These are phyloP conservation scores for Globisporangium irregulare DNA, from an alignment of 352 stramenopile species.

Conservation along the genomic window DNA sequence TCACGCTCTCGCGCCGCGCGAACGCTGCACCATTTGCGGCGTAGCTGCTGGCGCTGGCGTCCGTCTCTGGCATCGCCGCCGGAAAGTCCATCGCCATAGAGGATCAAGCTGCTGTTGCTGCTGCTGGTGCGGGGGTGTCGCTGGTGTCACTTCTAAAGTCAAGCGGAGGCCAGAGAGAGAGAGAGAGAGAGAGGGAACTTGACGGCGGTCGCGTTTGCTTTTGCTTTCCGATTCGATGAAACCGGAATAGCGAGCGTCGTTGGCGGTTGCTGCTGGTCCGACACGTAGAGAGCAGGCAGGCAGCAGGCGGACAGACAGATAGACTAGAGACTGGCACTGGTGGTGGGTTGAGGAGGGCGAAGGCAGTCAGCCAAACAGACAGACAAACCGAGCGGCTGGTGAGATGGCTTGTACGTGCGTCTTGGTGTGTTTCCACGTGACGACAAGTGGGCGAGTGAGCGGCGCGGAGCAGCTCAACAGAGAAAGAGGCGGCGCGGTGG, in stretches of 20 bases:
- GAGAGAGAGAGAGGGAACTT: not conserved
- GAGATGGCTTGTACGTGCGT: no score
- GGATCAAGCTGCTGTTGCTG: not conserved
- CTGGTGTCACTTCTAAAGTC: not conserved
- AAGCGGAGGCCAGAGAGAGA: not conserved
- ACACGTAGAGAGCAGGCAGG: not conserved
- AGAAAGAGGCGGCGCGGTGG: not conserved
- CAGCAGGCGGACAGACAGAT: not conserved
- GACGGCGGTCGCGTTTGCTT: not conserved
- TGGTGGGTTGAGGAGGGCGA: not conserved
- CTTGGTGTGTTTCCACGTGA: not conserved
- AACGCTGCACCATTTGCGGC: not conserved
- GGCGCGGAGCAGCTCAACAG: not conserved
- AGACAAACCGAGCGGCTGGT: not conserved
- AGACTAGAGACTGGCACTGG: not conserved
- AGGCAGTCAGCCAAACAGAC: not conserved
- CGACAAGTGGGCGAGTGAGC: not conserved
- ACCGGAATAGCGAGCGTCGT: not conserved
- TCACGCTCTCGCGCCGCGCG: conserved; percentile 28
- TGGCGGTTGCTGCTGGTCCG: not conserved
- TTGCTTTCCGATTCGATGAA: not conserved
- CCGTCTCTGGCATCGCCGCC: not conserved
- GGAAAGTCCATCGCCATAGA: conserved; percentile 9
- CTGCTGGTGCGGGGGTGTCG: no score
- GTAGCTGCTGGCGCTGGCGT: conserved; percentile 3